Evolutionary conservation across 2,329 filamentous ascomycete species (phyloP).

Genomic region (Nigrospora osmanthi): DNA sequence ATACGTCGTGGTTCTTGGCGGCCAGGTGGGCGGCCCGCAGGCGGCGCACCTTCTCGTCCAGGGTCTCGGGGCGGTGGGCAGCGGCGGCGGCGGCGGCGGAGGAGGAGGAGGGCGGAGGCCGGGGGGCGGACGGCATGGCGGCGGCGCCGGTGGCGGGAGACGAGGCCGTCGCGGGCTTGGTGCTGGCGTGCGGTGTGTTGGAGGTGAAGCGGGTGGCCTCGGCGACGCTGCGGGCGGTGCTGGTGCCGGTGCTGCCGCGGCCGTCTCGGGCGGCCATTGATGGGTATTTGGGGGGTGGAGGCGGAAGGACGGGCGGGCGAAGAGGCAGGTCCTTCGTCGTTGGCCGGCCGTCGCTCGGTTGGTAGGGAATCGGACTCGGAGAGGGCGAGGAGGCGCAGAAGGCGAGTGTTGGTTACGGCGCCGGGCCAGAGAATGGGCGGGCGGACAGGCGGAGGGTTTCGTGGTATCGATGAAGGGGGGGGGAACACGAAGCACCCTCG

Average conservation of each 20-base stretch:
- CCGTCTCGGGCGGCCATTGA: too few relatives aligned
- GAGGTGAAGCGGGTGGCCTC: conserved; percentile 76
- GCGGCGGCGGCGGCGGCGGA: conserved; percentile 5
- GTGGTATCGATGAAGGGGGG: too few relatives aligned
- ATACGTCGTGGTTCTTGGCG: conserved; percentile 52
- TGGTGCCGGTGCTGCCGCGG: neutral
- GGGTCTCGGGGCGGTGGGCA: conserved; percentile 42
- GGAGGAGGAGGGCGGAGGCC: neutral
- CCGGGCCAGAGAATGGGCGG: too few relatives aligned
- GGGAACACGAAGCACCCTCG: too few relatives aligned
- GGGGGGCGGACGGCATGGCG: neutral
- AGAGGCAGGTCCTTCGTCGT: too few relatives aligned
- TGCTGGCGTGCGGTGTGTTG: conserved; percentile 61
- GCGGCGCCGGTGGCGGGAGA: conserved; percentile 10
- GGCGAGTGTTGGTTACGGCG: too few relatives aligned
- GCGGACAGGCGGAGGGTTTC: too few relatives aligned
- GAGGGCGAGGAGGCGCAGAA: too few relatives aligned
- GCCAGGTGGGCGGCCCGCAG: conserved; percentile 60
- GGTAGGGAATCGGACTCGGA: too few relatives aligned
- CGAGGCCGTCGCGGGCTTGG: conserved; percentile 41
- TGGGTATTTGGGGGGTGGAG: too few relatives aligned
- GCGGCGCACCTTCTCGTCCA: conserved; percentile 61
- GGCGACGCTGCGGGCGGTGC: conserved; percentile 57
- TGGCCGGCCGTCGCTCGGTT: too few relatives aligned
- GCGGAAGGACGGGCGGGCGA: too few relatives aligned